Evolutionary conservation across 495 filamentous ascomycete species (phyloP).

Genomic region (Aspergillus saccharolyticus): DNA sequence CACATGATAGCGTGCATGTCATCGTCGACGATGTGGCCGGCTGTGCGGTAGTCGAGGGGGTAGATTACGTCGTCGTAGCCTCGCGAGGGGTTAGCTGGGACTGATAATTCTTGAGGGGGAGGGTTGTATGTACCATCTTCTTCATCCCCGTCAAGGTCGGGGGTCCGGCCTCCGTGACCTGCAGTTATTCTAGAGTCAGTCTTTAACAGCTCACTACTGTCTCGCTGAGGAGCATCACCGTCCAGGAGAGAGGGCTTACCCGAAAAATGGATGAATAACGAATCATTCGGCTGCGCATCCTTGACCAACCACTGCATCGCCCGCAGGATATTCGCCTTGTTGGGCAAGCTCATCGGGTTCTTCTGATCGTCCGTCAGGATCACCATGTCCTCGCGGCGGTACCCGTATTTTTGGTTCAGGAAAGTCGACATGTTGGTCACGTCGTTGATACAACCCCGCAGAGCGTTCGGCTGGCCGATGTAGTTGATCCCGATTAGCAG

Average conservation of each 20-base stretch:
- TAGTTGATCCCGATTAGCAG: conserved; percentile 98
- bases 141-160: conserved; percentile 92
- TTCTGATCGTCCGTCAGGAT: conserved; percentile 95
- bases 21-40: conserved; percentile 94
- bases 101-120: neutral
- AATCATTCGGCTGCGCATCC: conserved; percentile 90
- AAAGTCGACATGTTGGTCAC: conserved; percentile 95
- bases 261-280: conserved; percentile 95
- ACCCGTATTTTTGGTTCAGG: conserved; percentile 77
- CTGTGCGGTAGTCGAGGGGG: conserved; percentile 83
- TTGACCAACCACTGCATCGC: conserved; percentile 99
- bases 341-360: conserved; percentile 91
- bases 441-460: conserved; percentile 95
- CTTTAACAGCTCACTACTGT: too few relatives aligned
- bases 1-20: conserved; percentile 96
- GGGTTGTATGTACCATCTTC: conserved; percentile 55
- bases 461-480: conserved; percentile 79
- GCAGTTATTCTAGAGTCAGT: too few relatives aligned
- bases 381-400: conserved; percentile 96
- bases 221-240: too few relatives aligned
- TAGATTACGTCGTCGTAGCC: conserved; percentile 97
- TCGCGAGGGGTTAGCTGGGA: conserved; percentile 9
- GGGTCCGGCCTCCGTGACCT: conserved; percentile 95
- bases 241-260: too few relatives aligned
- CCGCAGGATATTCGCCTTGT: conserved; percentile 86